These are phyloP conservation scores for sweet orange (Citrus sinensis) DNA, from an alignment of 345 rosid species.

Conservation along the genomic window DNA sequence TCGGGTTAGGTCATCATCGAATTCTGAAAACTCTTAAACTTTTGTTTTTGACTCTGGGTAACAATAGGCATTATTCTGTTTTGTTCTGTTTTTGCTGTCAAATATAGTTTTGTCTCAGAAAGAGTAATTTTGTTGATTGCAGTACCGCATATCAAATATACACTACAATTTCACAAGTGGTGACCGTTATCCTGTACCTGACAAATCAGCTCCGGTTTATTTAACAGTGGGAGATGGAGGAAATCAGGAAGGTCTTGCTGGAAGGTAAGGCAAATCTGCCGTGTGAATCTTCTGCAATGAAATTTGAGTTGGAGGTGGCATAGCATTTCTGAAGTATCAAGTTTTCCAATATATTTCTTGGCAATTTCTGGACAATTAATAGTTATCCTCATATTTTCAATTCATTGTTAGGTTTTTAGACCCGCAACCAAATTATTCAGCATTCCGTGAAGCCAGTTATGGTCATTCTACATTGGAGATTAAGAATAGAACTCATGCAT, in stretches of 20 bases:
- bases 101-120: neutral
- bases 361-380: neutral
- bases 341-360: neutral
- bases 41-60: neutral
- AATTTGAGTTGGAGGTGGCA: neutral
- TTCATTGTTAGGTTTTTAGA: constrained; percentile 28
- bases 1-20: neutral
- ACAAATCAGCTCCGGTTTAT: constrained; percentile 53
- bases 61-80: neutral
- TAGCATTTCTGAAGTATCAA: neutral
- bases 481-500: constrained; percentile 48
- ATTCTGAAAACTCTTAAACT: neutral
- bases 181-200: constrained; percentile 35
- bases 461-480: constrained; percentile 59
- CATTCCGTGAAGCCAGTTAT: constrained; percentile 56
- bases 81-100: neutral
- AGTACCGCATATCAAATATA: constrained; percentile 53
- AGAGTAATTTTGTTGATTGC: constrained; percentile 2
- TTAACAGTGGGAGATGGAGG: constrained; percentile 76
- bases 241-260: constrained; percentile 70
- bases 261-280: constrained; percentile 21
- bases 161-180: constrained; percentile 50
- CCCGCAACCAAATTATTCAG: constrained; percentile 60
- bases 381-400: neutral
- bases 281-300: neutral